Evolutionary conservation across 2,329 filamentous ascomycete genomes (phyloP), one percentile per base, ranked within the genome.

Genomic region (Botryotinia globosa): DNA sequence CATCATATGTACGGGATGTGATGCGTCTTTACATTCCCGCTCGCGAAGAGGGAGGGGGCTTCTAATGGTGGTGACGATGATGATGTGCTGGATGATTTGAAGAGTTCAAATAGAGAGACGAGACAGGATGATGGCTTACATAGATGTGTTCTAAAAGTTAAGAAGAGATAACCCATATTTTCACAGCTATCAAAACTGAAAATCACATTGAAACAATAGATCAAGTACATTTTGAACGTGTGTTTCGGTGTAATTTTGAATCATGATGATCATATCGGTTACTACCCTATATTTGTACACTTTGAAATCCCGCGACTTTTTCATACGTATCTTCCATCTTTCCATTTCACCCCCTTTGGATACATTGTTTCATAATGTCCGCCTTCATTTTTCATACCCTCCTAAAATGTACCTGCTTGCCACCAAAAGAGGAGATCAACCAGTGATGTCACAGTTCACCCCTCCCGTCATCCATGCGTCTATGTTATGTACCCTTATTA

Each of bases 401-500:
- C 54, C 39, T 29, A 69, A 59, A 69, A 69, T 62, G 54, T 37
- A 59, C 39, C 67, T 69, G 54, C 67, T 62, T n/a, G 54, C 56
- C 29, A 39, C 39, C 12, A 69, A 69, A n/a, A 34, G 32, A 59
- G 45, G 69, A 71, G 69, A 66, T 45, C 69, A 66, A 66, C 59
- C 59, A 71, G 69, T 71, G 69, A 71, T 71, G 34, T 54, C 45
- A 54, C 37, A 71, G 44, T 34, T 34, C 69, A 56, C 45, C 29
- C 58, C 44, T 70, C 25, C 37, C 12, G 10, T 44, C 54, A 72
- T 62, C 51, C 70, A 61, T 69, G 64, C 71, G 44, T 72, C 65
- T 72, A 72, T 72, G 65, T 42, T 62, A 61, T 61, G 58, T 69
- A 54, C n/a, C 71, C 71, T 42, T 61, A 68, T 72, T 72, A 72